Evolutionary conservation across 1,139 yeast genomes (phyloP).

Genomic region (Wickerhamiella infanticola): DNA sequence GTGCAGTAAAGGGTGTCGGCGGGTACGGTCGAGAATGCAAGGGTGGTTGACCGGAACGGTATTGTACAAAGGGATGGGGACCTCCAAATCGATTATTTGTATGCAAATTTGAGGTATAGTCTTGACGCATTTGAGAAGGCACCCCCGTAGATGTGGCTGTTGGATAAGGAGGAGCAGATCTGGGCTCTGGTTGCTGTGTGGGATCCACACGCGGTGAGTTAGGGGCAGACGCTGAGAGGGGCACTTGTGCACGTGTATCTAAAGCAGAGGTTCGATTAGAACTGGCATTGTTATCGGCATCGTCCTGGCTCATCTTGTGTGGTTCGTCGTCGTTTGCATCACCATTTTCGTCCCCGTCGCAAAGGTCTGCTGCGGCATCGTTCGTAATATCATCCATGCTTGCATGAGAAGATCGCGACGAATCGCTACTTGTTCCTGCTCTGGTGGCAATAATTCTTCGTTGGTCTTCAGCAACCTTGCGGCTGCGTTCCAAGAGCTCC

Average conservation of each 20-base stretch:
- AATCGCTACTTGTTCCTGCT: not conserved
- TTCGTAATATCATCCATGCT: not conserved
- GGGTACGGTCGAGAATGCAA: not conserved
- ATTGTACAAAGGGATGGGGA: not conserved
- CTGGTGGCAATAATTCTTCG: conserved; percentile 10
- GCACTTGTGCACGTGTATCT: not conserved
- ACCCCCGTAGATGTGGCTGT: not conserved
- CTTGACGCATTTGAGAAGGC: no score
- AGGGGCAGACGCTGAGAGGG: not conserved
- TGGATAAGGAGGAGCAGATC: not conserved
- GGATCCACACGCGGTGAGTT: not conserved
- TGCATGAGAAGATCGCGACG: not conserved
- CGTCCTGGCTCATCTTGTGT: not conserved
- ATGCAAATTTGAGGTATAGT: no score
- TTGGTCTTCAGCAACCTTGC: conserved; percentile 11
- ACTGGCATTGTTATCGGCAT: not conserved
- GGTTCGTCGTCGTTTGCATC: not conserved
- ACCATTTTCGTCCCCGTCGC: not conserved
- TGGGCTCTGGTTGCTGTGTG: not conserved
- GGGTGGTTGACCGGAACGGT: not conserved
- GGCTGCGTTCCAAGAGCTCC: conserved; percentile 8
- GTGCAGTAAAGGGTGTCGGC: not conserved
- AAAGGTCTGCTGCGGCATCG: not conserved
- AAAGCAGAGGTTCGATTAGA: not conserved
- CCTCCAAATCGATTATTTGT: not conserved